These are phyloP conservation scores for Mucor circinelloides DNA, from an alignment of 371 early-diverging fungal species.

Conservation along the genomic window DNA sequence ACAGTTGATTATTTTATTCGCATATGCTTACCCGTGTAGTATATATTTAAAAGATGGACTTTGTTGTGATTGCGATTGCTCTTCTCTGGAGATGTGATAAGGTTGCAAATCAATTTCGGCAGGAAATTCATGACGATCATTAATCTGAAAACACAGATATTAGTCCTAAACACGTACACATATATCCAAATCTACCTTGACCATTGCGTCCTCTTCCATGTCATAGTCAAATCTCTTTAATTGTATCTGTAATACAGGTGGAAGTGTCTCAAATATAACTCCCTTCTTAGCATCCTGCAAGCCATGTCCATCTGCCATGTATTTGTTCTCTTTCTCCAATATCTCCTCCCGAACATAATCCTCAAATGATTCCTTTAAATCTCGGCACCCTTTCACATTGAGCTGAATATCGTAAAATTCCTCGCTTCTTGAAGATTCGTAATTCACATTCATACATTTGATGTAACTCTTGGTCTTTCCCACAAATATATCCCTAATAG, in stretches of 20 bases:
- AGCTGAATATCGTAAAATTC: constrained; percentile 75
- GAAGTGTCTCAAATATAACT: constrained; percentile 91
- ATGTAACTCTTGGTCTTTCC: constrained; percentile 90
- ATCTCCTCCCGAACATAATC: constrained; percentile 86
- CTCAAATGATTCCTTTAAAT: constrained; percentile 84
- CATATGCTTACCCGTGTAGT: constrained; percentile 69
- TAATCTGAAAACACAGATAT: constrained; percentile 63
- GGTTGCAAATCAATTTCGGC: constrained; percentile 78
- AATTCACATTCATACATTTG: constrained; percentile 89
- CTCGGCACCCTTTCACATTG: constrained; percentile 88
- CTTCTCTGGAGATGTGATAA: constrained; percentile 37
- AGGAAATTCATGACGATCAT: constrained; percentile 96
- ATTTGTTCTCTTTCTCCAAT: constrained; percentile 97
- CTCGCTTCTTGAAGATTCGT: constrained; percentile 87
- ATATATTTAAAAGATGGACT: constrained; percentile 66
- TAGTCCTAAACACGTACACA: not conserved
- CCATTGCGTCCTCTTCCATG: constrained; percentile 79
- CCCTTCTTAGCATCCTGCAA: constrained; percentile 96
- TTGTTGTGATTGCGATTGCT: constrained; percentile 40
- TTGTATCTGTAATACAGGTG: constrained; percentile 96
- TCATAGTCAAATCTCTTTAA: constrained; percentile 98
- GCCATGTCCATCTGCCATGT: constrained; percentile 93
- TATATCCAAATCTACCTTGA: constrained; percentile 58
- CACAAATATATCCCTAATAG: constrained; percentile 82
- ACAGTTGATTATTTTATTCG: not conserved